Base-by-base conservation (phyloP, 2,329 filamentous ascomycete species). In the Metarhizium anisopliae region DNA sequence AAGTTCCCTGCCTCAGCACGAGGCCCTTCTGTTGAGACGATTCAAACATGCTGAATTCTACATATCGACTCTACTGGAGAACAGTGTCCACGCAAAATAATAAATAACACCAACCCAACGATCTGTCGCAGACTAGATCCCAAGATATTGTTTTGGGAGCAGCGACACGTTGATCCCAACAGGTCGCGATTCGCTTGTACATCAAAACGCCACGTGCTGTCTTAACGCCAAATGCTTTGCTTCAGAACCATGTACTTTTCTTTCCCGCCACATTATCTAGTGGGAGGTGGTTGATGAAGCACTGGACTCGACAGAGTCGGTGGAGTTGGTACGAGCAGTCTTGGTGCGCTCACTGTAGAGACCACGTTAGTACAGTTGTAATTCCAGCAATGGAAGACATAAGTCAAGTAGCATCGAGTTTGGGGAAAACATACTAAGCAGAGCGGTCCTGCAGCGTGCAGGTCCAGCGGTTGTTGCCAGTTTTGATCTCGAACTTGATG, bases 401-500 rank as follows among this genome's bases (percentile, higher is more conserved):
- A 25, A 18, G 14, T 2, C 16, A 51, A 25, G 25, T 20, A 6
- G 29, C 16, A 3, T 16, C 38, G 36, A 40, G 35, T 49, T 30
- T 16, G 2, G 36, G 30, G 68, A 6, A 45, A 45, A 45, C 75
- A 59, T 72, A 78, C 76, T 77, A 76, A 13, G 66, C 55, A 59
- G 63, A 56, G 55, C 75, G 74, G 65, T 78, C 74, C 58, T 76
- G 70, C 5, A 78, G 64, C 20, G 70, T 71, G 66, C 75, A 77
- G 45, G 64, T 53, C 63, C 69, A 73, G 50, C 64, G 66, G 51
- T 66, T 59, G 61, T 69, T 67, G 58, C 74, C 74, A 45, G 75
- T 68, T 67, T 71, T 72, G 67, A 79, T 72, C 50, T 73, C 64
- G 68, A 79, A 79, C 65, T 70, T 70, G 69, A 79, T 69, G 57